A percentile compares a stretch with the other conserved stretches of the same genome.
Evolutionary conservation across 2,329 filamentous ascomycete genomes (phyloP).

Genomic region (Zymoseptoria pseudotritici): DNA sequence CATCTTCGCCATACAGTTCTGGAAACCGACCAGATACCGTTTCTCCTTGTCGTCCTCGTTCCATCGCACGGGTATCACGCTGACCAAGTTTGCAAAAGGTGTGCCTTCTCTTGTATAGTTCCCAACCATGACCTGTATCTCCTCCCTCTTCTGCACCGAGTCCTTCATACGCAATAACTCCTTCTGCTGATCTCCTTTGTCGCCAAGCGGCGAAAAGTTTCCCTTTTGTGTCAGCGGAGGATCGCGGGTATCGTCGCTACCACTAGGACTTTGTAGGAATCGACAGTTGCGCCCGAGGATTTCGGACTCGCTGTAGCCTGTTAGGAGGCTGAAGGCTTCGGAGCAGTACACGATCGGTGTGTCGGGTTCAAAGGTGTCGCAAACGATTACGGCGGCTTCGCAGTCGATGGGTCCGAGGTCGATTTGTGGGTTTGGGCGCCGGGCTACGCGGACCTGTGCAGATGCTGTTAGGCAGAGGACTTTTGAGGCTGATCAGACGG

Average conservation of each 20-base stretch:
- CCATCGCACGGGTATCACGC: background rate
- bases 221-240: background rate
- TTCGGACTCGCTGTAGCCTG: slow-evolving; percentile 1
- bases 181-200: background rate
- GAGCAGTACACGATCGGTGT: slow-evolving; percentile 3
- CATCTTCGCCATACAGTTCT: background rate
- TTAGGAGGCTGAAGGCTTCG: background rate
- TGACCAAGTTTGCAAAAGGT: slow-evolving; percentile 2
- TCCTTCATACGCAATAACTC: background rate
- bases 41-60: background rate
- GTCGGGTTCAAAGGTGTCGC: background rate
- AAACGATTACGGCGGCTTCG: slow-evolving; percentile 1
- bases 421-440: background rate
- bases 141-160: background rate
- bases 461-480: background rate
- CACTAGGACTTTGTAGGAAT: background rate
- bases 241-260: background rate
- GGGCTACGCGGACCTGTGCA: background rate
- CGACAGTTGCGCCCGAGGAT: slow-evolving; percentile 2
- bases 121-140: background rate
- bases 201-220: background rate
- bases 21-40: slow-evolving; percentile 2
- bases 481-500: background rate
- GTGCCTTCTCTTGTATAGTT: background rate
- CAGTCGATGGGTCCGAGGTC: slow-evolving; percentile 2